Evolutionary conservation across 192 early-diverging fungal species (phyloP), one percentile per base, ranked within the genome.

Genomic region (Lobosporangium transversale): DNA sequence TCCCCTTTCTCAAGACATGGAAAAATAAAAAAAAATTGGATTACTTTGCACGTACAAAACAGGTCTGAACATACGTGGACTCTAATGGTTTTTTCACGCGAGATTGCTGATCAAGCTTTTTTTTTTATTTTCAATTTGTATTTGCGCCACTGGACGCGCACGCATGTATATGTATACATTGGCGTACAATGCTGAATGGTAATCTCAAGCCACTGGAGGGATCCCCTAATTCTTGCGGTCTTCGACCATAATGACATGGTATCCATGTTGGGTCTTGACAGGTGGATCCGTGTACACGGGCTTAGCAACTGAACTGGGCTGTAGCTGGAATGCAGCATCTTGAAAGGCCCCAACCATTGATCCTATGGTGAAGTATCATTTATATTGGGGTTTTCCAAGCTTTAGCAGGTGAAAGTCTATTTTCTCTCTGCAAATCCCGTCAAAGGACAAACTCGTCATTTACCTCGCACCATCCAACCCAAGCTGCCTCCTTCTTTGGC

Each of bases 191-290:
- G n/a, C n/a, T n/a, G n/a, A n/a, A n/a, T n/a, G n/a, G n/a, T n/a
- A n/a, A n/a, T n/a, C n/a, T n/a, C n/a, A n/a, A n/a, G n/a, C n/a
- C n/a, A n/a, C n/a, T n/a, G n/a, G n/a, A n/a, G n/a, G n/a, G n/a
- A n/a, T n/a, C n/a, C 24, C 58, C 33, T 76, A 88, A 53, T 87
- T 84, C 40, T 87, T 81, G 18, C 71, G 79, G 30, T 90, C 73
- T 53, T 66, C 93, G 1, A 95, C 92, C 93, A 95, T 93, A 45
- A 95, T 93, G 54, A 95, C 89, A 66, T 95, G 93, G 81, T 93
- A 95, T 8, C 93, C 93, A 66, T 86, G 84, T 42, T 81, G 75
- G 36, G 89, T 92, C 70, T 90, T 92, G 56, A 91, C 76, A 3
- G 93, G 92, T 36, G 89, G 88, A 17, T 91, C 76, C 5, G 91